These are phyloP conservation scores for Marchantia paleacea DNA, from an alignment of 225 moss, liverwort and hornwort species.

Conservation along the genomic window DNA sequence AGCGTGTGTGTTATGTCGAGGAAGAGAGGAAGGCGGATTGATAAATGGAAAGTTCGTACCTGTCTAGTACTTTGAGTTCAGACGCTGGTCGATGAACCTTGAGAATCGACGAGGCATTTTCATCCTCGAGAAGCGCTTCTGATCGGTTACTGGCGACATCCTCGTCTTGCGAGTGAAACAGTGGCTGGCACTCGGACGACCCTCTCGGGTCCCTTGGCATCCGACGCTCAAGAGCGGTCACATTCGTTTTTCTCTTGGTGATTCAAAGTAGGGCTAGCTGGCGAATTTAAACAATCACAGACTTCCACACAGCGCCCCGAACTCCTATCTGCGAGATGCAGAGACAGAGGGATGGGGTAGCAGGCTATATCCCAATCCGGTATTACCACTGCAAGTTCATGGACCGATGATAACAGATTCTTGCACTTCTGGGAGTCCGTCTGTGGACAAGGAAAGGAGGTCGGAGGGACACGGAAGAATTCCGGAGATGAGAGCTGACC, in stretches of 20 bases:
- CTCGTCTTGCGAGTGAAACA: neutral
- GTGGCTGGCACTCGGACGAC: neutral
- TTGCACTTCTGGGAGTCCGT: conserved; percentile 16
- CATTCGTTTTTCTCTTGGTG: neutral
- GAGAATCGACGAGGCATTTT: neutral
- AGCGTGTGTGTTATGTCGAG: neutral
- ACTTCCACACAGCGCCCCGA: conserved; percentile 20
- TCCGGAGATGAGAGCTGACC: conserved; percentile 41
- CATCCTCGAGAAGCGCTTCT: neutral
- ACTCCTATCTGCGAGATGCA: conserved; percentile 28
- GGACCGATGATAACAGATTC: conserved; percentile 16
- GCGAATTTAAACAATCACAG: conserved; percentile 38
- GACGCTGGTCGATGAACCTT: neutral
- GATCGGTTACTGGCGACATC: neutral
- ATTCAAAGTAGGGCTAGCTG: conserved; percentile 41
- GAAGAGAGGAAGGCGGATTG: neutral
- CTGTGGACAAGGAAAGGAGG: conserved; percentile 16
- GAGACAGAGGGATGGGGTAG: conserved; percentile 37
- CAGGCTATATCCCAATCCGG: neutral
- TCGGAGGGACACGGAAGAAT: conserved; percentile 18
- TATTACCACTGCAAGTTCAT: conserved; percentile 1
- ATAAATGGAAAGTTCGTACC: neutral
- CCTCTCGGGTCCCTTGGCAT: neutral
- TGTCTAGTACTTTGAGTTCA: neutral
- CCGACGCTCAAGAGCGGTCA: neutral